A percentile compares a stretch with the other conserved stretches of the same genome.
phyloP scores from a whole-genome alignment of 306 rosid species.

The Oxytropis ochrocephala region DNA sequence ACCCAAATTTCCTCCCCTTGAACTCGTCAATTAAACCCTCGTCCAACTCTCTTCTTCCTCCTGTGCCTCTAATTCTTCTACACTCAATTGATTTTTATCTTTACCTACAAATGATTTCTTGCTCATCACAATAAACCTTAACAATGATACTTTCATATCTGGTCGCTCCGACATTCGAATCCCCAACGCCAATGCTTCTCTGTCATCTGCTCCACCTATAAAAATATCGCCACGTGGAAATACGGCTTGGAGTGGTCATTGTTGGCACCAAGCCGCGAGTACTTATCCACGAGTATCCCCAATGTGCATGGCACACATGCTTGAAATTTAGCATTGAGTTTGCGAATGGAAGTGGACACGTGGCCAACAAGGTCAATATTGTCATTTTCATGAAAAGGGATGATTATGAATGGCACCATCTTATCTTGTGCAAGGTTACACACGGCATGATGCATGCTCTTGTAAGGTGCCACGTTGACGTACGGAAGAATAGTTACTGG shows the following conservation, averaged over 20 bases:
- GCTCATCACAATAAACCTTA: slow-evolving; percentile 3
- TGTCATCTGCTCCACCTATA: slow-evolving; percentile 51
- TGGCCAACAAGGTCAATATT: background rate
- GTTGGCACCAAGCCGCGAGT: background rate
- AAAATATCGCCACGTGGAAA: slow-evolving; percentile 34
- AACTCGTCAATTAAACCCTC: slow-evolving; percentile 44
- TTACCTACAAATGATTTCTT: background rate
- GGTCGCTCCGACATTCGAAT: slow-evolving; percentile 30
- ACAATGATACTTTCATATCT: slow-evolving; percentile 12
- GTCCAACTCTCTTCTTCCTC: slow-evolving; percentile 22
- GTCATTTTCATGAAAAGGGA: slow-evolving; percentile 46
- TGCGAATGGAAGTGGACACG: slow-evolving; percentile 2
- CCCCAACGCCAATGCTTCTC: slow-evolving; percentile 47
- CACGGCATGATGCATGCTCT: slow-evolving; percentile 42
- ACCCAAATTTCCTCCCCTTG: slow-evolving; percentile 21
- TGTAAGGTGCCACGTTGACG: slow-evolving; percentile 44
- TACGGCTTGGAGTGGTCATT: background rate
- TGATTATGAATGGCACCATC: slow-evolving; percentile 26
- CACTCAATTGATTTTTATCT: background rate
- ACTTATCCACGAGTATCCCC: slow-evolving; percentile 56
- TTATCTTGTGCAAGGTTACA: slow-evolving; percentile 35
- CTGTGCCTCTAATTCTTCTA: background rate
- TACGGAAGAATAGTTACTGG: slow-evolving; percentile 25
- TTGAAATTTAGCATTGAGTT: slow-evolving; percentile 30
- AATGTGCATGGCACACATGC: slow-evolving; percentile 37